Base-by-base conservation (phyloP, 1,284 basidiomycete genomes). In the Malassezia caprae region DNA sequence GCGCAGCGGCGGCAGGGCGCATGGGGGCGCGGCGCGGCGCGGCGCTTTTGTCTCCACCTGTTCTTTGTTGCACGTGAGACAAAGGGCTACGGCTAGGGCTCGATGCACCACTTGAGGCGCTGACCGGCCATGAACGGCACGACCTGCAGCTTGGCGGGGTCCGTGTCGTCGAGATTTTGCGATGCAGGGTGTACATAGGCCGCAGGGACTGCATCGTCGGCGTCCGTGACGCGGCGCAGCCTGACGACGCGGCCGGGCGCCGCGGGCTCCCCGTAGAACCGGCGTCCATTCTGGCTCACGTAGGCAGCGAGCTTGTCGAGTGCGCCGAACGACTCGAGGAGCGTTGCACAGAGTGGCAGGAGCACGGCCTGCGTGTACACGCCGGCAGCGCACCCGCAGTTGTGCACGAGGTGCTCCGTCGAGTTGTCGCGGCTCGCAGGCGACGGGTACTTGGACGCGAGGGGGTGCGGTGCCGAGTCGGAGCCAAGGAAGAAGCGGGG, bases 401-500 rank as follows among this genome's bases (percentile, higher is more conserved):
- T 52, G 41, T 62, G 51, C 13, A 64, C 64, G 12, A 65, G 57
- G 21, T 58, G 48, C 30, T 62, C 56, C n/a, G 53, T 53, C 5
- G 59, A 32, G 2, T 62, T 56, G 13, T 48, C 43, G 21, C 60
- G 60, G 41, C 48, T 53, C 10, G 61, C 59, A 0, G 65, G 57
- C 15, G 72, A 72, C 3, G 82, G 84, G 13, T 87, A 82, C 77
- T 99, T 99, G 56, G 80, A 80, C n/a, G 80, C 76, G 10, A 84
- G 79, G 1, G 87, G 85, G 76, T 99, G 94, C 24, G 94, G 94
- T 1, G 94, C 94, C 28, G 88, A 91, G 77, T 99, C 94, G 17
- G 90, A 94, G 15, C 94, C 94, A 43, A 99, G 80, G 82, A 99
- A 99, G 78, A 98, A 98, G 55, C 88, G 85, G 1, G 89, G 86